Percentiles rank a stretch among this genome's conserved stretches.
phyloP scores from a whole-genome alignment of 1,284 basidiomycete species.

The Tremellales sp. region DNA sequence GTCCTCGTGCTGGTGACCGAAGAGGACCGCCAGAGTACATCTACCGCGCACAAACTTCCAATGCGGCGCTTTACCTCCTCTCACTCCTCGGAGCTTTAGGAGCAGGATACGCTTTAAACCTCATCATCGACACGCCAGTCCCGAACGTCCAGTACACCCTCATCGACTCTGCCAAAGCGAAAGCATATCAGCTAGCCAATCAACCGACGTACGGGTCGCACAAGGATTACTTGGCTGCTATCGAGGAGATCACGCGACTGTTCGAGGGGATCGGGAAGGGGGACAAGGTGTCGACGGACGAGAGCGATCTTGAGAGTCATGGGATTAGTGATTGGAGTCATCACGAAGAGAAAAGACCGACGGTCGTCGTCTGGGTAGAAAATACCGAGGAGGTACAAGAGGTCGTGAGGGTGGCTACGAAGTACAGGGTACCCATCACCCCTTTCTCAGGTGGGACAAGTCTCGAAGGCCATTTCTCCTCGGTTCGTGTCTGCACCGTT shows the following conservation, averaged over 20 bases:
- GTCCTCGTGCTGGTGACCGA: no score
- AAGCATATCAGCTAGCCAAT: conserved; percentile 25
- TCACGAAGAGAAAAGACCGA: conserved; percentile 44
- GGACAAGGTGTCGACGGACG: conserved; percentile 42
- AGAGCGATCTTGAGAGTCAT: conserved; percentile 41
- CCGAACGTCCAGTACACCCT: conserved; percentile 13
- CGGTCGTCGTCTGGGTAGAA: conserved; percentile 48
- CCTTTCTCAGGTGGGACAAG: conserved; percentile 47
- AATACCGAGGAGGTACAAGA: conserved; percentile 43
- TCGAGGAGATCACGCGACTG: conserved; percentile 24
- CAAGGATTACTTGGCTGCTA: conserved; percentile 36
- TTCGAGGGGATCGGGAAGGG: conserved; percentile 28
- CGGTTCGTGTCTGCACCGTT: conserved; percentile 25
- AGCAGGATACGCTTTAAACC: conserved; percentile 16
- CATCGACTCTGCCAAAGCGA: conserved; percentile 21
- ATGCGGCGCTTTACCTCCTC: conserved; percentile 8
- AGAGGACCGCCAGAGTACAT: background rate
- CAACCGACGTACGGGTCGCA: conserved; percentile 36
- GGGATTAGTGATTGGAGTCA: conserved; percentile 48
- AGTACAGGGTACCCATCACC: conserved; percentile 45
- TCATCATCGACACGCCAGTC: conserved; percentile 1
- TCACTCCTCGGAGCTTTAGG: conserved; percentile 16
- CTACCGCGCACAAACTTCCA: conserved; percentile 1
- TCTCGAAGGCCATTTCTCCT: conserved; percentile 46
- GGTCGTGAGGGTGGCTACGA: conserved; percentile 39